These are phyloP conservation scores for Catunica adiposa DNA, from an alignment of 2,329 filamentous ascomycete genomes.

Conservation along the genomic window DNA sequence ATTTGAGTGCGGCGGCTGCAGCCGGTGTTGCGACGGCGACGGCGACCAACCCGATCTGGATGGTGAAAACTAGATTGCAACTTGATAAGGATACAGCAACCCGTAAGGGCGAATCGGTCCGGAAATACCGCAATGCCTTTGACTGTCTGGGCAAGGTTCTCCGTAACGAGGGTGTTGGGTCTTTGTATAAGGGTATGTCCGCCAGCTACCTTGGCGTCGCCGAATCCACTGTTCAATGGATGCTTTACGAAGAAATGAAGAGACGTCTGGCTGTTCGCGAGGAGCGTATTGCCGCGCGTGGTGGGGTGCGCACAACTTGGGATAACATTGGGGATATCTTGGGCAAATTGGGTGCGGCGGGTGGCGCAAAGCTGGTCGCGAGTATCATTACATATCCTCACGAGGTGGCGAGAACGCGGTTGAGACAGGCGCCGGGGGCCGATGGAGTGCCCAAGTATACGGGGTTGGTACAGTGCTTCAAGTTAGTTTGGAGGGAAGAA, in stretches of 20 bases:
- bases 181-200: conserved; percentile 78
- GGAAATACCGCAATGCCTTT: conserved; percentile 72
- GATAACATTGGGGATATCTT: conserved; percentile 63
- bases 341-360: conserved; percentile 63
- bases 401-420: conserved; percentile 70
- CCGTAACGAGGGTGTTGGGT: conserved; percentile 60
- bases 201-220: conserved; percentile 83
- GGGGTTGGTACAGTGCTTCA: conserved; percentile 76
- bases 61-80: conserved; percentile 85
- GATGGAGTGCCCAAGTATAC: conserved; percentile 64
- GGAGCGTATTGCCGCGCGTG: conserved; percentile 37
- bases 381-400: conserved; percentile 80
- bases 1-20: conserved; percentile 57
- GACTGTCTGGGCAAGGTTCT: conserved; percentile 77
- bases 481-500: conserved; percentile 73
- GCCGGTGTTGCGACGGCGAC: conserved; percentile 79
- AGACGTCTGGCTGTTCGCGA: conserved; percentile 49
- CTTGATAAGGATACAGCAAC: conserved; percentile 71
- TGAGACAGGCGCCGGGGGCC: conserved; percentile 67
- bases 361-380: conserved; percentile 71
- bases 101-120: conserved; percentile 33
- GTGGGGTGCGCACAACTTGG: conserved; percentile 49
- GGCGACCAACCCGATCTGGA: conserved; percentile 89
- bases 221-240: conserved; percentile 84
- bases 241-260: conserved; percentile 89